Base-by-base conservation (phyloP, 2,329 filamentous ascomycete species). In the Venturia nashicola region DNA sequence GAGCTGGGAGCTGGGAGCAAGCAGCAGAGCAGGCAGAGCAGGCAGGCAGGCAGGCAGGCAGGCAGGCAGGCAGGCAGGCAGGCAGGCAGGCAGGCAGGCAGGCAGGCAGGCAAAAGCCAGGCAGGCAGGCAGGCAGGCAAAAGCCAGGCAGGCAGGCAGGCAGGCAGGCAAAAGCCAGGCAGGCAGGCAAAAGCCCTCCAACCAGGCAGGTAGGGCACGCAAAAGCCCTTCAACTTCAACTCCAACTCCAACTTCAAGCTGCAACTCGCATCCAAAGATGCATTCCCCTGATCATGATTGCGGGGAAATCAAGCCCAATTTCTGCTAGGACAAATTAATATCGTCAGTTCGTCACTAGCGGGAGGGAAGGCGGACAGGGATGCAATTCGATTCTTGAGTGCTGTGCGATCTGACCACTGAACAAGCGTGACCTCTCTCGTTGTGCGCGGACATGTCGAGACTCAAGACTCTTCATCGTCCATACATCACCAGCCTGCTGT, bases 321-420 rank as follows among this genome's bases (percentile, higher is more conserved):
- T 11, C 5, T 51, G 5, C 14, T 14, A 1, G 46, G 46, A 27
- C 46, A 51, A n/a, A 57, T 36, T 36, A 57, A 57, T 57, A 57
- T 36, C 51, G 51, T n/a, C 51, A 57, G 51, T 57, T 57, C 51
- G 32, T 57, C 51, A 36, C 51, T 36, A 57, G 51, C 51, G 51
- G 51, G 51, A 57, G 51, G 51, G 51, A 57, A 36, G 51, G 32
- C 32, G 32, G 18, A 27, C 51, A 57, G 51, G 51, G 51, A 57
- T 57, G 18, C 14, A 2, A 9, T 8, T 57, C 51, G 27, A 36
- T 27, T 57, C 51, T 57, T 57, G 51, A 36, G 51, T 57, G 48
- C 48, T 36, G 51, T 57, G 51, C 51, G 51, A 57, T 57, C 51
- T 36, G 51, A 57, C 51, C 51, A 57, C 51, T 1, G 20, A 16